A percentile compares a stretch with the other conserved stretches of the same genome.
Conservation (phyloP, 306 rosid genomes). For the Senna tora region DNA sequence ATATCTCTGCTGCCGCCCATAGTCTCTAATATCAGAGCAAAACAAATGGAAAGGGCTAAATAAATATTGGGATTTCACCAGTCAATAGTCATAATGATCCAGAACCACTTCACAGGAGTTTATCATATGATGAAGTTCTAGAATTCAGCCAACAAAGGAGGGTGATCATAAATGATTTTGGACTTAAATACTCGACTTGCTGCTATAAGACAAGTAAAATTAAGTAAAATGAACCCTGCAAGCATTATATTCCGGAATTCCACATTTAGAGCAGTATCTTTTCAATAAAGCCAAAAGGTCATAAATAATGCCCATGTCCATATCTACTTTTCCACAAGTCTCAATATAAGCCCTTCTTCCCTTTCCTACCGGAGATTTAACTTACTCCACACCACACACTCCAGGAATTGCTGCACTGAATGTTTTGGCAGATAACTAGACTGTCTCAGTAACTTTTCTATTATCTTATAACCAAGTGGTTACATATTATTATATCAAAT, state of each 20-base stretch:
- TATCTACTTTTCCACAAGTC: constrained; percentile 20
- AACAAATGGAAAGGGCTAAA: not conserved
- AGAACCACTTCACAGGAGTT: not conserved
- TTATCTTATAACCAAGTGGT: constrained; percentile 3
- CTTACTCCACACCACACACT: constrained; percentile 11
- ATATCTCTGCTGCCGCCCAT: constrained; percentile 96
- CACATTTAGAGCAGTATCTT: not conserved
- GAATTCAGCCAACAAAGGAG: not conserved
- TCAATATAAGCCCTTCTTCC: not conserved
- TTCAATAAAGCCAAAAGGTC: constrained; percentile 3
- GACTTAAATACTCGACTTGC: not conserved
- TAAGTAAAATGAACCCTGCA: constrained; percentile 12
- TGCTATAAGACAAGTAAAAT: constrained; percentile 2
- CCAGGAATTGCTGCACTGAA: constrained; percentile 8
- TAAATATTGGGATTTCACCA: constrained; percentile 30
- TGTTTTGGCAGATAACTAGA: constrained; percentile 11
- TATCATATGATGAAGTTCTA: not conserved
- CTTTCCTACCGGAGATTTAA: constrained; percentile 31
- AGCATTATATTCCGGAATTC: constrained; percentile 31
- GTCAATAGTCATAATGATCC: constrained; percentile 15
- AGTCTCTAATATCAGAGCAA: constrained; percentile 68
- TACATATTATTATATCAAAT: not conserved
- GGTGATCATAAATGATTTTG: not conserved
- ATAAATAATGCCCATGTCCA: not conserved
- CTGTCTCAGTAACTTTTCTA: constrained; percentile 15